Conservation (phyloP, 2,329 filamentous ascomycete genomes). For the Paraphoma chrysanthemicola region DNA sequence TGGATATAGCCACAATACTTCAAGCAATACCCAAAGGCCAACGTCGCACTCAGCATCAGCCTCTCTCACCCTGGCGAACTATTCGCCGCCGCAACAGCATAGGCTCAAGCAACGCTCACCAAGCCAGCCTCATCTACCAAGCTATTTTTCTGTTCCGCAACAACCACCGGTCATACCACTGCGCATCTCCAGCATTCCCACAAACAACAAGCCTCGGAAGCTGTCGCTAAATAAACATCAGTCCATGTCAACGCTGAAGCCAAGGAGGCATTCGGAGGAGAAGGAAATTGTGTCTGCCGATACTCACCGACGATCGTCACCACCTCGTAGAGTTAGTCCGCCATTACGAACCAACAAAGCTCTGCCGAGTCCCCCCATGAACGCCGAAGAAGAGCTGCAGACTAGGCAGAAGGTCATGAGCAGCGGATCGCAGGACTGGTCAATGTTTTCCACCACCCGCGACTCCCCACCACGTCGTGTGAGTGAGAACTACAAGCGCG, state of each 20-base stretch:
- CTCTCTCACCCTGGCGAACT: conserved; percentile 16
- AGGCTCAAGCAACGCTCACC: conserved; percentile 25
- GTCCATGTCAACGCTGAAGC: conserved; percentile 17
- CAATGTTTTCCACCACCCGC: neutral
- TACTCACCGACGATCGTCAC: conserved; percentile 9
- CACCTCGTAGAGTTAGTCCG: conserved; percentile 20
- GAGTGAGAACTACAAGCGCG: conserved; percentile 18
- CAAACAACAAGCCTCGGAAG: conserved; percentile 41
- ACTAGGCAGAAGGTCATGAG: conserved; percentile 21
- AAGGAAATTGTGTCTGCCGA: conserved; percentile 17
- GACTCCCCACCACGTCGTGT: conserved; percentile 8
- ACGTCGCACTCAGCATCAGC: conserved; percentile 30
- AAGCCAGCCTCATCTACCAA: conserved; percentile 27
- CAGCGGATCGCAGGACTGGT: conserved; percentile 2
- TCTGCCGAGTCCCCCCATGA: conserved; percentile 34
- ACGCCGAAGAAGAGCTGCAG: conserved; percentile 19
- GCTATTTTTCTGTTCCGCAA: conserved; percentile 18
- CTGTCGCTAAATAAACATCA: conserved; percentile 35
- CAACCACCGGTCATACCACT: conserved; percentile 41
- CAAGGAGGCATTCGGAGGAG: conserved; percentile 11
- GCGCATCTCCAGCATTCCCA: conserved; percentile 43
- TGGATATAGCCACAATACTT: conserved; percentile 16
- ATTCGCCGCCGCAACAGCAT: conserved; percentile 6
- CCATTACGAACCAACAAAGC: conserved; percentile 42
- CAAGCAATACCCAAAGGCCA: neutral